Base-by-base conservation (phyloP, 352 stramenopile genomes). In the Globisporangium parvum region DNA sequence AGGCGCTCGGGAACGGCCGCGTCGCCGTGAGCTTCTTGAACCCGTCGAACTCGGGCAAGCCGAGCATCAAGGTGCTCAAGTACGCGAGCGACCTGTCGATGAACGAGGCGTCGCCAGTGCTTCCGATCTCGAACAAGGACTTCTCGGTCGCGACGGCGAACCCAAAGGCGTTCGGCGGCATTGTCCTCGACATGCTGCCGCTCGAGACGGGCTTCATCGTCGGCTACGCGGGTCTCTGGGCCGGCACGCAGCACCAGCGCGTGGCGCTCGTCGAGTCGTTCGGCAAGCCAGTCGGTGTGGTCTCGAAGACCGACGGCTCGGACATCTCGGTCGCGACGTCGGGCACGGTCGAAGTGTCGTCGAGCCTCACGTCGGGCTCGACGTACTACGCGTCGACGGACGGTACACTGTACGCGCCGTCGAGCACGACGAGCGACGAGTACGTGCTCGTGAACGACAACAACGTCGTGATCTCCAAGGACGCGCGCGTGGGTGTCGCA, bases 401-500 rank as follows among this genome's bases (percentile, higher is more conserved):
- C 24, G 81, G 81, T 37, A 65, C 68, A 49, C 57, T 89, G 20
- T 89, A 87, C 58, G 56, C 71, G 39, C 60, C 75, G 0, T 73
- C 75, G 41, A 77, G 56, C 52, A 71, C 59, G 23, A 77, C 80
- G 12, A 70, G 62, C 49, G 73, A 80, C 60, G 62, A 73, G 14
- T 89, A 78, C 54, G 73, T 89, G 53, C 71, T 88, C 44, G 80
- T 72, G 48, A 67, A 81, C 51, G 75, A 82, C 61, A 85, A 89
- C 71, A 85, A 59, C 55, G 59, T 89, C 35, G 75, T 92, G 48
- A 72, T 90, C 54, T 90, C 81, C 52, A 90, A 88, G 66, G 79
- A 90, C 51, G 68, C 77, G 18, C 67, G 87, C 26, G 77, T 92
- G 12, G 79, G 81, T 47, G 70, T 90, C 21, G 81, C 81, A 46